These are phyloP conservation scores for Microbotryomycetes sp. DNA, from an alignment of 1,284 basidiomycete genomes.

Conservation along the genomic window DNA sequence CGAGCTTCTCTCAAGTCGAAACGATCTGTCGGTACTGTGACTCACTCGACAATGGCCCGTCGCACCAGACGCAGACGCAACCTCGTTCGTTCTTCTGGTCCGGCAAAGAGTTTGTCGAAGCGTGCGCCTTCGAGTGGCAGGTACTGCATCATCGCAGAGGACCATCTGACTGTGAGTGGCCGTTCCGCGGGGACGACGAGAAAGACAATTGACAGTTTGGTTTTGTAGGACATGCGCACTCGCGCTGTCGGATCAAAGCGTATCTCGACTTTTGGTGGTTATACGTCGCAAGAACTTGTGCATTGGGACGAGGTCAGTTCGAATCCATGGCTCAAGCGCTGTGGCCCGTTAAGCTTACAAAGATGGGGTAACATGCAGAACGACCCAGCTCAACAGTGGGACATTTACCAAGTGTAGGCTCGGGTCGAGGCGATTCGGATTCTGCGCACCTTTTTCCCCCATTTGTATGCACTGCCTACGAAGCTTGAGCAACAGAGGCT, in stretches of 20 bases:
- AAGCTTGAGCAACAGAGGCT: no score
- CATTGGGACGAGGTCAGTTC: not conserved
- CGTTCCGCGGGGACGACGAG: no score
- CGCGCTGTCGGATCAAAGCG: not conserved
- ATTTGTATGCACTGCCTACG: no score
- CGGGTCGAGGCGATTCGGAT: no score
- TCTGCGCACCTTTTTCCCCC: no score
- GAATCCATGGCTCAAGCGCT: not conserved
- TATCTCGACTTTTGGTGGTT: not conserved
- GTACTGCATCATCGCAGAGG: not conserved
- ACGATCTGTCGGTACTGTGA: not conserved
- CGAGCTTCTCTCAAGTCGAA: not conserved
- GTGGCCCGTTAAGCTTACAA: no score
- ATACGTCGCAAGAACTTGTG: not conserved
- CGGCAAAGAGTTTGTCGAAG: not conserved
- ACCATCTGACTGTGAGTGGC: not conserved
- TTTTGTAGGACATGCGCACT: not conserved
- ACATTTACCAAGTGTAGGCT: not conserved
- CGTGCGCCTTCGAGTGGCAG: not conserved
- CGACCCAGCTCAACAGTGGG: not conserved
- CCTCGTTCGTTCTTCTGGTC: not conserved
- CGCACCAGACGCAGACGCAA: not conserved
- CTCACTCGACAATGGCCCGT: not conserved
- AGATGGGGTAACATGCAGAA: no score
- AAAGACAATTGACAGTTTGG: not conserved